phyloP scores from a whole-genome alignment of 1,284 basidiomycete genomes.

The Pisolithus thermaeus region DNA sequence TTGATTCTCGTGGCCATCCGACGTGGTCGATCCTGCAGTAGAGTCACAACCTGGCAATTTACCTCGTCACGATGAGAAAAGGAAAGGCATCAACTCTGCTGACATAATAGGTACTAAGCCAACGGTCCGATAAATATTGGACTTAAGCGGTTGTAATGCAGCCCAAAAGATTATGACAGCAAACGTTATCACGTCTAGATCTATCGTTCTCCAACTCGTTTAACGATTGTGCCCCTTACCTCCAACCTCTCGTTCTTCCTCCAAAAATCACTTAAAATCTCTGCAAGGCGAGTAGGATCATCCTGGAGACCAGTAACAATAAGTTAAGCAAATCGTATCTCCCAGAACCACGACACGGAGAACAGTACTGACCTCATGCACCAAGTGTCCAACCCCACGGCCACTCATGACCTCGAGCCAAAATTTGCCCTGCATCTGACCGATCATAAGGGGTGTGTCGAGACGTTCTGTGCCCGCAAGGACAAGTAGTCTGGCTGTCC shows the following conservation, averaged over 20 bases:
- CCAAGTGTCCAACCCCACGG: constrained; percentile 77
- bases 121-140: too few species aligned
- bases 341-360: neutral
- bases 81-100: too few species aligned
- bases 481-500: constrained; percentile 81
- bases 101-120: too few species aligned
- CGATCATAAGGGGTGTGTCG: constrained; percentile 93
- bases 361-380: constrained; percentile 73
- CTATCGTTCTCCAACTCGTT: constrained; percentile 71
- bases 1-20: too few species aligned
- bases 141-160: too few species aligned
- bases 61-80: too few species aligned
- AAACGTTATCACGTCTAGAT: neutral
- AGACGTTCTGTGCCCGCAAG: constrained; percentile 91
- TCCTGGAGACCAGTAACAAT: constrained; percentile 49
- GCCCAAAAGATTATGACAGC: neutral
- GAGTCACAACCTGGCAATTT: too few species aligned
- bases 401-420: constrained; percentile 83
- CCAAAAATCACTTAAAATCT: constrained; percentile 87
- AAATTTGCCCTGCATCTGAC: constrained; percentile 98
- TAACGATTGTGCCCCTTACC: constrained; percentile 49
- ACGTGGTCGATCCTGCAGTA: too few species aligned
- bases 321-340: constrained; percentile 2
- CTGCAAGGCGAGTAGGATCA: constrained; percentile 74
- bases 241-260: constrained; percentile 77